Percentiles rank a stretch among this genome's conserved stretches.
These are phyloP conservation scores for Protomyces arabidopsidicola DNA, from an alignment of 1,139 yeast species.

Conservation along the genomic window DNA sequence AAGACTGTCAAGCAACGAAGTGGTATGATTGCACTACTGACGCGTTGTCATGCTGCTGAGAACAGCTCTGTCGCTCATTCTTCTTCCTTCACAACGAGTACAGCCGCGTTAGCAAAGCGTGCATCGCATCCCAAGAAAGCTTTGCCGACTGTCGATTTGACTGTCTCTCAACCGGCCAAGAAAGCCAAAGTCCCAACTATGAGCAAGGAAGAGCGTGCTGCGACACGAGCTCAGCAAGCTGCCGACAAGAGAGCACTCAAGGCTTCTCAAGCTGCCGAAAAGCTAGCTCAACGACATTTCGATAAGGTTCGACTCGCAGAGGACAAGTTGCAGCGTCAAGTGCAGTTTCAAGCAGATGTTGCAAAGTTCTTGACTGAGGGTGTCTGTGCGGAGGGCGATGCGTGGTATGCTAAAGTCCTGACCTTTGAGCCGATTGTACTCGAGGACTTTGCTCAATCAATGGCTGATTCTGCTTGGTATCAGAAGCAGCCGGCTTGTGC, in stretches of 20 bases:
- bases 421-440: constrained; percentile 33
- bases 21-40: constrained; percentile 22
- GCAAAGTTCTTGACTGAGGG: neutral
- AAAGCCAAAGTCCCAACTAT: neutral
- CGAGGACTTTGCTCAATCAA: constrained; percentile 31
- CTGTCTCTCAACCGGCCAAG: neutral
- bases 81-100: neutral
- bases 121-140: neutral
- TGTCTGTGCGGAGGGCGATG: constrained; percentile 21
- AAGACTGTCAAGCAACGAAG: constrained; percentile 17
- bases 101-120: neutral
- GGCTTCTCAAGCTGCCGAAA: neutral
- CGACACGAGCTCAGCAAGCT: neutral
- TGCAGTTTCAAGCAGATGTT: neutral
- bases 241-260: neutral
- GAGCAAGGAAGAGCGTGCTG: neutral
- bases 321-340: neutral
- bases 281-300: neutral
- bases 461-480: constrained; percentile 14
- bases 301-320: neutral
- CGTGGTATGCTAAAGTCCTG: constrained; percentile 33
- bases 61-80: neutral
- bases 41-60: constrained; percentile 21
- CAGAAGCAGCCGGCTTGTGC: neutral
- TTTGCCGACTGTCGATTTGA: neutral